Base-by-base conservation (phyloP, 1,139 yeast genomes). In the Pichia sp. region DNA sequence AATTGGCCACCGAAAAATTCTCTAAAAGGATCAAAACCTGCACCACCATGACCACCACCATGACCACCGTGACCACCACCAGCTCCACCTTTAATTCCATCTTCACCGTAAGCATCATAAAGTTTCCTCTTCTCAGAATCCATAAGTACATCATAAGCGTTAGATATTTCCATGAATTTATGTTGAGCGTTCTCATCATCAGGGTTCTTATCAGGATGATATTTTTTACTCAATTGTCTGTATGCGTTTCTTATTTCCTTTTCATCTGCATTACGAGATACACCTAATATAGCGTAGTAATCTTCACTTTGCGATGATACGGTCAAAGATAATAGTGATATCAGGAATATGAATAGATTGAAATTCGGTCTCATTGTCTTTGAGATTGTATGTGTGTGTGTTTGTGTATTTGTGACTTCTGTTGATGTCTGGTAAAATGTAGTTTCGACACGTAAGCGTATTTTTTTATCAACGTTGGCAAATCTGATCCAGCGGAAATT, bases 141-240 rank as follows among this genome's bases (percentile, higher is more conserved):
- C 45, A 80, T 74, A 47, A 91, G 71, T 11, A 88, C 85, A 47
- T 89, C 97, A 60, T 91, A 91, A 0, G 97, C 97, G 53, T 84
- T 95, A 8, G 96, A 95, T 23, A 91, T 76, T 60, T 88, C 95
- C 40, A 91, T 80, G 61, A 88, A 91, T 62, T 75, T 81, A 43
- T 82, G 81, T 50, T 84, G 89, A 2, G 96, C 95, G 33, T 73
- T 81, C 19, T 84, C 91, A 50, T 81, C 77, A 8, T 79, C 81
- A 5, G 70, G 82, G 56, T 91, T 91, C 66, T 93, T 91, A 61
- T 91, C 98, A 1, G 98, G 98, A 58, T 91, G 98, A 61, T 76
- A 88, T 56, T 84, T 85, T 60, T 88, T 83, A 51, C 93, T 81
- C 50, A 91, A 67, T 46, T 77, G 76, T 52, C 96, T 67, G 61